A percentile compares a stretch with the other conserved stretches of the same genome.
Evolutionary conservation across 371 early-diverging fungal genomes (phyloP).

Genomic region (Circinella minor): DNA sequence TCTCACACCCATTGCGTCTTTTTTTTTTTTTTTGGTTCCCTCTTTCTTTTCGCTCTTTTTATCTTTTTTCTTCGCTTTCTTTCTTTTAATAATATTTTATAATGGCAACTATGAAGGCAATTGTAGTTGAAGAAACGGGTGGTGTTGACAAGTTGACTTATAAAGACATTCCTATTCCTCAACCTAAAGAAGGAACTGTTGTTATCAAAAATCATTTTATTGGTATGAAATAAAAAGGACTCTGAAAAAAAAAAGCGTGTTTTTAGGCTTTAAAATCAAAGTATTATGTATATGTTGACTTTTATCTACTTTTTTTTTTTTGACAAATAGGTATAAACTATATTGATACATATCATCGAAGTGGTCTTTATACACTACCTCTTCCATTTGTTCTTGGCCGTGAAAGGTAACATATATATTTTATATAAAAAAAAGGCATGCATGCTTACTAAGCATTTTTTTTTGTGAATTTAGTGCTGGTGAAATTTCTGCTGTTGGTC

Average conservation of each 20-base stretch:
- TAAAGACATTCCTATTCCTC: constrained; percentile 53
- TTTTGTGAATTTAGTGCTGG: constrained; percentile 20
- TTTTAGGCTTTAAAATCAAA: not conserved
- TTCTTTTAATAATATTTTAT: not conserved
- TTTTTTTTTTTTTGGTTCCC: not conserved
- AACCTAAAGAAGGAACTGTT: constrained; percentile 56
- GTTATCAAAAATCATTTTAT: constrained; percentile 82
- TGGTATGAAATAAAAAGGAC: constrained; percentile 38
- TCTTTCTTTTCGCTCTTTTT: not conserved
- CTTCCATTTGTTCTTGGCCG: constrained; percentile 79
- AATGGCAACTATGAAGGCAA: constrained; percentile 74
- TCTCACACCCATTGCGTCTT: not conserved
- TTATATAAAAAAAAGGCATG: not conserved
- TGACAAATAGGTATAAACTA: constrained; percentile 73
- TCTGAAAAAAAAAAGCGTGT: not conserved
- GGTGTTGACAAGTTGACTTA: constrained; percentile 76
- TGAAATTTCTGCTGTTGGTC: constrained; percentile 58
- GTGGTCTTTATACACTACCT: constrained; percentile 77
- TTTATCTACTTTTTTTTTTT: not conserved
- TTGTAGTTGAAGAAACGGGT: constrained; percentile 73
- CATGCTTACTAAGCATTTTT: not conserved
- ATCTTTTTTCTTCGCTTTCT: not conserved
- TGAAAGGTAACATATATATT: constrained; percentile 59
- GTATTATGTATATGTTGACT: not conserved
- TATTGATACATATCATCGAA: constrained; percentile 92